A percentile compares a stretch with the other conserved stretches of the same genome.
Evolutionary conservation across 2,329 filamentous ascomycete species (phyloP).

Genomic region (Fusarium ambrosium): DNA sequence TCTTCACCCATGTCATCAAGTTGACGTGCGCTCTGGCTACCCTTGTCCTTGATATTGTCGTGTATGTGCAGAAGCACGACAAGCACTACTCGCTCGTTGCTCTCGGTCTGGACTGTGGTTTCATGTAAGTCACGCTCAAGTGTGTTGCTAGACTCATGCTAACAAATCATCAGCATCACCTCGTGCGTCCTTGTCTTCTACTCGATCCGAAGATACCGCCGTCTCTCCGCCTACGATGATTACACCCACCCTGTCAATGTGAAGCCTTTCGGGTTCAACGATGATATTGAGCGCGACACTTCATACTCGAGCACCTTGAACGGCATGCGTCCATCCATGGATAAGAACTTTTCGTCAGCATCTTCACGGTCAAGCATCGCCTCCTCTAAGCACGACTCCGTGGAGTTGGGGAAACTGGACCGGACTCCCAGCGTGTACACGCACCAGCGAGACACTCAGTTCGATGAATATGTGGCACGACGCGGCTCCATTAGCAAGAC

Average conservation of each 20-base stretch:
- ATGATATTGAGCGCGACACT: constrained; percentile 47
- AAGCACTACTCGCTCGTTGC: constrained; percentile 63
- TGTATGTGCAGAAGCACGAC: constrained; percentile 62
- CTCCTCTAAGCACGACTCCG: constrained; percentile 42
- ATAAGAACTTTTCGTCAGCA: constrained; percentile 45
- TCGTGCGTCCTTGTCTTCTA: constrained; percentile 62
- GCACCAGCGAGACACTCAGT: constrained; percentile 62
- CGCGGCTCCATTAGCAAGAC: constrained; percentile 42
- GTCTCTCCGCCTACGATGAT: constrained; percentile 63
- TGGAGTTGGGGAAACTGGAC: constrained; percentile 39
- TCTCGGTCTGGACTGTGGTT: constrained; percentile 61
- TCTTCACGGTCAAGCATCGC: constrained; percentile 50
- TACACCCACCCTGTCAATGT: constrained; percentile 64
- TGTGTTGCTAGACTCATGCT: background rate
- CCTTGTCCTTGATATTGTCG: constrained; percentile 64
- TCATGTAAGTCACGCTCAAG: constrained; percentile 60
- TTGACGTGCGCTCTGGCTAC: constrained; percentile 61
- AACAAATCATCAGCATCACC: constrained; percentile 45
- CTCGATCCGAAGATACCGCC: constrained; percentile 61
- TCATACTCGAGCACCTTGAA: constrained; percentile 42
- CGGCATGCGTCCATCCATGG: constrained; percentile 39
- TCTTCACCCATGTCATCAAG: constrained; percentile 66
- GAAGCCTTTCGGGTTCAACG: constrained; percentile 62
- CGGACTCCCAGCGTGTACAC: constrained; percentile 54
- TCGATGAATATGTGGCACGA: constrained; percentile 60